Conservation (phyloP, 352 stramenopile genomes). For the Pythium chondricola region DNA sequence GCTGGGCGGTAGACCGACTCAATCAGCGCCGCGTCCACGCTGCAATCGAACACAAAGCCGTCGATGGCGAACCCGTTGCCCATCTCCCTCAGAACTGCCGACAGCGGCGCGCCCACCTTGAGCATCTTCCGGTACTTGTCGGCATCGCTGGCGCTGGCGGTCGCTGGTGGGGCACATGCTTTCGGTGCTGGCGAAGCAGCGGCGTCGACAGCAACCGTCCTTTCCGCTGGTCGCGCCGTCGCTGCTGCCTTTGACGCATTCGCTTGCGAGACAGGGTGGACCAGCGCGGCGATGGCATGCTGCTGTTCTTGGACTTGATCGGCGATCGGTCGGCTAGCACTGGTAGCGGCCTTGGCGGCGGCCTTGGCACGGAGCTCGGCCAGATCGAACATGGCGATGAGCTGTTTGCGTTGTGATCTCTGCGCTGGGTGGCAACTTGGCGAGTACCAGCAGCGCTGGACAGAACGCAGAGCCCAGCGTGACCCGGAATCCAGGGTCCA, state of each 20-base stretch:
- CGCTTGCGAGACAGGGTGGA: not conserved
- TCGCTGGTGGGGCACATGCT: not conserved
- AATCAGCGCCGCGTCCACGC: not conserved
- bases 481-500: no score
- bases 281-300: not conserved
- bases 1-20: slow-evolving; percentile 4
- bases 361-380: no score
- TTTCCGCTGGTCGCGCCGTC: not conserved
- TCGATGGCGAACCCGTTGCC: slow-evolving; percentile 8
- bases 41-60: not conserved
- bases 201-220: not conserved
- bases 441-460: no score
- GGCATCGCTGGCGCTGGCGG: not conserved
- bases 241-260: no score
- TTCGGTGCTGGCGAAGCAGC: not conserved
- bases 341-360: no score
- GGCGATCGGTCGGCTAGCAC: not conserved
- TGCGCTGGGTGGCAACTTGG: no score
- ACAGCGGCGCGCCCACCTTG: not conserved
- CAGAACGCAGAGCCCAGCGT: no score
- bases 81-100: slow-evolving; percentile 9
- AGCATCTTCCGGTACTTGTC: slow-evolving; percentile 13
- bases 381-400: no score
- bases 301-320: not conserved
- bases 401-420: no score